These are phyloP conservation scores for Colletotrichum higginsianum DNA, from an alignment of 2,329 filamentous ascomycete species.

Conservation along the genomic window DNA sequence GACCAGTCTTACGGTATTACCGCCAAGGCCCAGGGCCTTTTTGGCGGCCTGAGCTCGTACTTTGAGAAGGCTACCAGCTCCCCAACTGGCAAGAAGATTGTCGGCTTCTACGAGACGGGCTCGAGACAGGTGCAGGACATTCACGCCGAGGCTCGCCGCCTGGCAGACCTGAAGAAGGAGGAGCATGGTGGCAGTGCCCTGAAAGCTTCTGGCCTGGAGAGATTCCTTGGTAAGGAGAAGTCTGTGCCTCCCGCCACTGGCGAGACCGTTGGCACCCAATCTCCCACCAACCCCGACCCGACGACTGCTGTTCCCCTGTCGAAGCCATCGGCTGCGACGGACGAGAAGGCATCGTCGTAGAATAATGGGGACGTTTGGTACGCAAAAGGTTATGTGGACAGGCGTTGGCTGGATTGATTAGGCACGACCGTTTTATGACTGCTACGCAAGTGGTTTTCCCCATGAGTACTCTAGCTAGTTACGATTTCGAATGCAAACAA, in stretches of 20 bases:
- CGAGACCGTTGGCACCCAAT: conserved; percentile 51
- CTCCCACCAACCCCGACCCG: conserved; percentile 40
- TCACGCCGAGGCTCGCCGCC: conserved; percentile 88
- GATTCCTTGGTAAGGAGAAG: conserved; percentile 68
- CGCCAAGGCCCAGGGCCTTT: conserved; percentile 76
- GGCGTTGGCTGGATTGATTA: conserved; percentile 40
- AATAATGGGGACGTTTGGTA: neutral
- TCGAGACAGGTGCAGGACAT: conserved; percentile 95
- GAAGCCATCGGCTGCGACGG: conserved; percentile 43
- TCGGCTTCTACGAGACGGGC: conserved; percentile 87
- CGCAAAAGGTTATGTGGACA: conserved; percentile 26
- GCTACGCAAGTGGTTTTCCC: conserved; percentile 11
- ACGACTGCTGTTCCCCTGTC: conserved; percentile 40
- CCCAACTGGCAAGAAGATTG: conserved; percentile 89
- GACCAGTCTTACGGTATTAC: conserved; percentile 89
- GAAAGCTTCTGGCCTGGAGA: conserved; percentile 71
- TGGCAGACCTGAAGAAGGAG: conserved; percentile 89
- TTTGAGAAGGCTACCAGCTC: conserved; percentile 94
- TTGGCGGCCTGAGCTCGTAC: conserved; percentile 83
- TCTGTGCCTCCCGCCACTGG: conserved; percentile 71
- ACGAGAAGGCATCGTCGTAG: conserved; percentile 45
- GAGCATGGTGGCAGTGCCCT: conserved; percentile 72
- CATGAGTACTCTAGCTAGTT: conserved; percentile 29
- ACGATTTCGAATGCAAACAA: conserved; percentile 10
- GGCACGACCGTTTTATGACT: conserved; percentile 31